phyloP scores from a whole-genome alignment of 2,329 filamentous ascomycete species.

The Spiromastix sp. region DNA sequence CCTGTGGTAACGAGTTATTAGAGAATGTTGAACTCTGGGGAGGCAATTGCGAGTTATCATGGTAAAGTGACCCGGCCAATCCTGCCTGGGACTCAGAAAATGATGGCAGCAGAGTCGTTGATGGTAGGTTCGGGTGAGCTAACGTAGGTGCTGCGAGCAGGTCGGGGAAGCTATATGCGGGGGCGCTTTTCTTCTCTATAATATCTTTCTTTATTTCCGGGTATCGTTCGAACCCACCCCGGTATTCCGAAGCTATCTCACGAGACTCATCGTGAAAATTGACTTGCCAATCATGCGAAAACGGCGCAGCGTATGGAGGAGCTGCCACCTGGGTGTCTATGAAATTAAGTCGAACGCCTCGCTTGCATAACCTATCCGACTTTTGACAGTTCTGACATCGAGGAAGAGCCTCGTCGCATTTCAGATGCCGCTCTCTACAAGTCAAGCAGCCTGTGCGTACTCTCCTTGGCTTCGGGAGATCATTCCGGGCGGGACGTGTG shows the following conservation, averaged over 20 bases:
- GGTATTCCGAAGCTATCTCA: conserved; percentile 81
- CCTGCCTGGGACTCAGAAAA: conserved; percentile 35
- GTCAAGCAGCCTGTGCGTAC: conserved; percentile 87
- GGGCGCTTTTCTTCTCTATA: conserved; percentile 1
- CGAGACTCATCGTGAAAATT: conserved; percentile 82
- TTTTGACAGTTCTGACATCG: conserved; percentile 73
- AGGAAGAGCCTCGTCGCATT: conserved; percentile 69
- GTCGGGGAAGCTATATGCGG: conserved; percentile 22
- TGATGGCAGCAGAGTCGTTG: conserved; percentile 39
- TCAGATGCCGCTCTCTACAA: conserved; percentile 79
- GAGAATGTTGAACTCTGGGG: conserved; percentile 18
- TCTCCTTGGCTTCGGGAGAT: conserved; percentile 57
- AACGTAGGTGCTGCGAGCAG: conserved; percentile 24
- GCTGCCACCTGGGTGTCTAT: conserved; percentile 69
- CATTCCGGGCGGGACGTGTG: conserved; percentile 12
- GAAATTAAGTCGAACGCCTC: conserved; percentile 81
- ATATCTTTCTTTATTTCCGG: conserved; percentile 37
- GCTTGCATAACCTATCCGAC: conserved; percentile 74
- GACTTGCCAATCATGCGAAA: conserved; percentile 58
- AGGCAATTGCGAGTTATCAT: conserved; percentile 16
- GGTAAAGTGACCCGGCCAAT: conserved; percentile 18
- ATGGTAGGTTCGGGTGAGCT: conserved; percentile 40
- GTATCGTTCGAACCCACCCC: conserved; percentile 67
- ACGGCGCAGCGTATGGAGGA: conserved; percentile 51
- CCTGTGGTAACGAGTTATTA: conserved; percentile 24